Evolutionary conservation across 768 basidiomycete genomes (phyloP), one percentile per base, ranked within the genome.

Genomic region (Rickenella mellea): DNA sequence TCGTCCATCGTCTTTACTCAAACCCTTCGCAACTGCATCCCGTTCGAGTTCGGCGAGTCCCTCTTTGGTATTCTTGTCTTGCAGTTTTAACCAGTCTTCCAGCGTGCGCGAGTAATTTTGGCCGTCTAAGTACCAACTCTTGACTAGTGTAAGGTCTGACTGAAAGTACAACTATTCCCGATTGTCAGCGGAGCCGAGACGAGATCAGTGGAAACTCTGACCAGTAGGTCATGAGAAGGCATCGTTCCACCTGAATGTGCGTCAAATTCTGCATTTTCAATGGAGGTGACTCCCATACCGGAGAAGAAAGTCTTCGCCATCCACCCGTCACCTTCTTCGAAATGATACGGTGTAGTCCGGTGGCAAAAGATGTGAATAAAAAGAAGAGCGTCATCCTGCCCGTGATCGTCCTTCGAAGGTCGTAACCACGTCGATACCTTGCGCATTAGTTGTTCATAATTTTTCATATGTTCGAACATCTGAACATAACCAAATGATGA

Each of bases 391-490:
- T 72, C 70, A 8, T 53, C 52, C 0, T 64, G 63, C 9, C 48
- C 24, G 36, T 44, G 46, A 27, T 29, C 45, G 43, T 46, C 48
- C 6, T 46, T 26, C 14, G 57, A 62, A 4, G 76, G 72, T 22
- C 70, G 64, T 10, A 84, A 67, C 82, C 81, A 86, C 7, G 69
- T 71, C 2, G 77, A 70, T 24, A 83, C 56, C 54, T 83, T 83
- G 40, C 62, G 58, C 44, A 83, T 63, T 7, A 84, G 69, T 7
- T 59, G 55, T 42, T 80, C 63, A 59, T 83, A 83, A 53, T 81
- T 81, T 60, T 83, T 82, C 79, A 83, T 80, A 55, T 83, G 81
- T 52, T 83, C 80, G 49, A 82, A 80, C 77, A 80, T 79, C 74
- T 77, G 15, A 39, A 17, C 15, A 26, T 28, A 22, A 32, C 10